phyloP scores from a whole-genome alignment of 2,329 filamentous ascomycete species.

The Colletotrichum siamense region DNA sequence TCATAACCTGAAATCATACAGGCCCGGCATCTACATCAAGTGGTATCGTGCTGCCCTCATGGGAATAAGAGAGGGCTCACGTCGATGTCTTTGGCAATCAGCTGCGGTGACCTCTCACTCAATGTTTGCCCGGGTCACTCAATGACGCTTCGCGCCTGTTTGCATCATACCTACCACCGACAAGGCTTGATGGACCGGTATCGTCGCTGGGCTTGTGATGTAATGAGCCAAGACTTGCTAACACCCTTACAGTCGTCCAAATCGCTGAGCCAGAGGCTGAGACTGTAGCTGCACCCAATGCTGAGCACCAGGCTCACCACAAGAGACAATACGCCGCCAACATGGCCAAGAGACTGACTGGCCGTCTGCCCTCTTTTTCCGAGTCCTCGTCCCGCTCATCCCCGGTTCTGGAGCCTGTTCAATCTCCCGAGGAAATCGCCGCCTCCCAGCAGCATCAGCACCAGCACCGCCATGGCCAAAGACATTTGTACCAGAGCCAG shows the following conservation, averaged over 20 bases:
- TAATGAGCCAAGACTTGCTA: slow-evolving; percentile 18
- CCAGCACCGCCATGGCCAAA: slow-evolving; percentile 35
- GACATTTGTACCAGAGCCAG: slow-evolving; percentile 49
- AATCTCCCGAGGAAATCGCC: slow-evolving; percentile 28
- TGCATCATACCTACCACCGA: not conserved
- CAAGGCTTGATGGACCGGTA: slow-evolving; percentile 17
- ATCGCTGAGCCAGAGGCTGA: slow-evolving; percentile 57
- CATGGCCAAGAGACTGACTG: slow-evolving; percentile 49
- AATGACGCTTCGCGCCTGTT: slow-evolving; percentile 21
- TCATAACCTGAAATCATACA: slow-evolving; percentile 4
- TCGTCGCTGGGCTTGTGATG: slow-evolving; percentile 14
- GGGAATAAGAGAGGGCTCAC: not conserved
- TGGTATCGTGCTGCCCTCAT: not conserved
- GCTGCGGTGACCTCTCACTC: not conserved
- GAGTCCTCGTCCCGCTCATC: slow-evolving; percentile 51
- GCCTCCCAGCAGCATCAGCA: slow-evolving; percentile 10
- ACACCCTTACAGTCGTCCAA: slow-evolving; percentile 52
- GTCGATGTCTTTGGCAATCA: not conserved
- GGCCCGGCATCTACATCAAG: slow-evolving; percentile 14
- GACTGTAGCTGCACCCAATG: slow-evolving; percentile 17
- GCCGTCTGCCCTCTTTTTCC: slow-evolving; percentile 32
- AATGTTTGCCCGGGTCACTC: slow-evolving; percentile 23
- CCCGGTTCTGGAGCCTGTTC: slow-evolving; percentile 37
- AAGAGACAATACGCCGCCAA: slow-evolving; percentile 52
- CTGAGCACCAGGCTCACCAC: slow-evolving; percentile 37